Conservation (phyloP, 2,329 filamentous ascomycete species). For the Fusarium agapanthi region DNA sequence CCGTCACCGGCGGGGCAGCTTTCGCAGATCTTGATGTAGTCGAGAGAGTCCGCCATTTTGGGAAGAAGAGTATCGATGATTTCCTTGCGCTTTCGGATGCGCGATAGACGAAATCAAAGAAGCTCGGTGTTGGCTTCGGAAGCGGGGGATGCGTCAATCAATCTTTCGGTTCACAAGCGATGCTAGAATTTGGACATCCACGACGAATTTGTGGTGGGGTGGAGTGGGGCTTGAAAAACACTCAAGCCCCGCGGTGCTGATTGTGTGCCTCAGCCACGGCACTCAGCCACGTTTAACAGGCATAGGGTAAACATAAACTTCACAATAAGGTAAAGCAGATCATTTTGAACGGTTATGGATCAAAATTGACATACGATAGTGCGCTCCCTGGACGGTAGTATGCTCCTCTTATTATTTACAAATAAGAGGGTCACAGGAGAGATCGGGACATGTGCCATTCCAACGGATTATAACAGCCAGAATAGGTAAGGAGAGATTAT, state of each 20-base stretch:
- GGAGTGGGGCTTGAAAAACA: slow-evolving; percentile 46
- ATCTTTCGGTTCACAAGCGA: slow-evolving; percentile 36
- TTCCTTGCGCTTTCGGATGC: slow-evolving; percentile 21
- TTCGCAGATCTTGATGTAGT: slow-evolving; percentile 71
- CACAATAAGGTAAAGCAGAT: background rate
- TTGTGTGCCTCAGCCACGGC: slow-evolving; percentile 38
- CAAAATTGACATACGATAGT: background rate
- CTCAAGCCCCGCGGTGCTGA: slow-evolving; percentile 43
- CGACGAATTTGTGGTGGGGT: slow-evolving; percentile 56
- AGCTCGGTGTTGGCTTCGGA: slow-evolving; percentile 24
- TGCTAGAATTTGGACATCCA: slow-evolving; percentile 47
- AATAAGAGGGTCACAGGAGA: background rate
- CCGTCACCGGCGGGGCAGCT: slow-evolving; percentile 77
- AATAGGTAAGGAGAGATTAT: background rate
- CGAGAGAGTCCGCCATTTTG: slow-evolving; percentile 64
- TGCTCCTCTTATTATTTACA: background rate
- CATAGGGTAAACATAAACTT: slow-evolving; percentile 13
- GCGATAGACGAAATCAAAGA: slow-evolving; percentile 15
- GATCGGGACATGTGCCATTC: background rate
- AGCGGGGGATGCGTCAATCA: slow-evolving; percentile 38
- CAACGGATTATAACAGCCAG: background rate
- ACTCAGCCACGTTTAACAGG: slow-evolving; percentile 27
- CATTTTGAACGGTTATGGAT: background rate
- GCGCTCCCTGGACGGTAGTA: background rate
- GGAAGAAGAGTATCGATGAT: slow-evolving; percentile 3